Conservation (phyloP, 1,284 basidiomycete genomes). For the Malassezia restricta region DNA sequence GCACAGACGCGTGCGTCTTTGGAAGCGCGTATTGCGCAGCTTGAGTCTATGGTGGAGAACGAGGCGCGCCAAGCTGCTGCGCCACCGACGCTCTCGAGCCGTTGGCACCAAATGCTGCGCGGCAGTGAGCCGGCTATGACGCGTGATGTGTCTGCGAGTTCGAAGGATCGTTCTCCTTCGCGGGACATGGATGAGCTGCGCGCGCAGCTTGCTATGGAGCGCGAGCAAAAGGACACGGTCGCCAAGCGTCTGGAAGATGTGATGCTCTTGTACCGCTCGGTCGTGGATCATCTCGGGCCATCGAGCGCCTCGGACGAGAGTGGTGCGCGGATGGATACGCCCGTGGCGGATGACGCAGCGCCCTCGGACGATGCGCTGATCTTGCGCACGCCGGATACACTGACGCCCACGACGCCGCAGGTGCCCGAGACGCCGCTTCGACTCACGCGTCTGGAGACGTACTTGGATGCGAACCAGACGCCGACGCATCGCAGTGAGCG, state of each 20-base stretch:
- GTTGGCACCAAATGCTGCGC: neutral
- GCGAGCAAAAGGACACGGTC: neutral
- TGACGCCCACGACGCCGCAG: neutral
- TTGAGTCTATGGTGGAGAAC: neutral
- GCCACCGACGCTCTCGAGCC: neutral
- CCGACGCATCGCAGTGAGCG: conserved; percentile 1
- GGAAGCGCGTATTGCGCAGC: neutral
- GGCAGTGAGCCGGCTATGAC: neutral
- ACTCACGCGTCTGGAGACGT: neutral
- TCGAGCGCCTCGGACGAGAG: neutral
- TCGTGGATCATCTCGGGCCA: neutral
- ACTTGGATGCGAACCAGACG: neutral
- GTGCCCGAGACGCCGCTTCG: conserved; percentile 3
- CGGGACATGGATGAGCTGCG: neutral
- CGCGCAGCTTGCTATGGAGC: conserved; percentile 3
- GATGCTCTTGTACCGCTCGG: conserved; percentile 2
- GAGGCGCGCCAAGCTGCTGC: neutral
- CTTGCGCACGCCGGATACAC: neutral
- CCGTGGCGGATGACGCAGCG: neutral
- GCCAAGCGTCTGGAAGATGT: conserved; percentile 4
- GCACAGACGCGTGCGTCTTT: neutral
- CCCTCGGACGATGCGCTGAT: neutral
- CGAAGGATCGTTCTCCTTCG: too few relatives aligned
- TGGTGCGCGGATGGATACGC: neutral
- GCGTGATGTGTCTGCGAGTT: too few relatives aligned